These are phyloP conservation scores for Leptoxyphium fumago DNA, from an alignment of 2,329 filamentous ascomycete species.

Conservation along the genomic window DNA sequence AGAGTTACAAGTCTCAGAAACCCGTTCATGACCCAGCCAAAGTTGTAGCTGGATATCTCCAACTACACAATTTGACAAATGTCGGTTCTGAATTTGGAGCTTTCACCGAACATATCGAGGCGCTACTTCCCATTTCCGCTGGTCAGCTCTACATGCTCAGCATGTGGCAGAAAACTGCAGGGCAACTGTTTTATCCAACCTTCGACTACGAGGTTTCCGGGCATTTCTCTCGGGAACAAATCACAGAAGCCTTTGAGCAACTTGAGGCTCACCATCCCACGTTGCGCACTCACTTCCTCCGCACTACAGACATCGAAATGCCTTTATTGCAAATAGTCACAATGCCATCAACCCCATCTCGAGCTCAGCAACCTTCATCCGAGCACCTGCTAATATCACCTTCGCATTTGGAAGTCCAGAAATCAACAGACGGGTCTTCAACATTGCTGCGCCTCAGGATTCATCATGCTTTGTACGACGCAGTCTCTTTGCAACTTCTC, in stretches of 20 bases:
- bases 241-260: slow-evolving; percentile 47
- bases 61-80: slow-evolving; percentile 2
- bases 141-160: slow-evolving; percentile 73
- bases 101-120: slow-evolving; percentile 33
- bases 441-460: slow-evolving; percentile 36
- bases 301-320: slow-evolving; percentile 29
- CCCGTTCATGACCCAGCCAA: slow-evolving; percentile 1
- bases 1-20: background rate
- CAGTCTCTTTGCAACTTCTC: slow-evolving; percentile 56
- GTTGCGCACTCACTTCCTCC: slow-evolving; percentile 52
- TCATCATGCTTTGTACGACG: slow-evolving; percentile 83
- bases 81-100: slow-evolving; percentile 21
- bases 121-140: slow-evolving; percentile 52
- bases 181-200: slow-evolving; percentile 55
- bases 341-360: slow-evolving; percentile 17
- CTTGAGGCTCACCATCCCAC: slow-evolving; percentile 45
- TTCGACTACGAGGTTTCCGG: slow-evolving; percentile 48
- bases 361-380: slow-evolving; percentile 1
- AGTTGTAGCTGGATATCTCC: slow-evolving; percentile 7
- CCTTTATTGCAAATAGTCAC: slow-evolving; percentile 53
- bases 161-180: slow-evolving; percentile 54
- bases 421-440: no score
- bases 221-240: slow-evolving; percentile 19
- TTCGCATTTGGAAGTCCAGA: background rate
- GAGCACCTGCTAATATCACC: background rate